Evolutionary conservation across 139 green algal species (phyloP).

Genomic region (Limnomonas spitsbergensis): DNA sequence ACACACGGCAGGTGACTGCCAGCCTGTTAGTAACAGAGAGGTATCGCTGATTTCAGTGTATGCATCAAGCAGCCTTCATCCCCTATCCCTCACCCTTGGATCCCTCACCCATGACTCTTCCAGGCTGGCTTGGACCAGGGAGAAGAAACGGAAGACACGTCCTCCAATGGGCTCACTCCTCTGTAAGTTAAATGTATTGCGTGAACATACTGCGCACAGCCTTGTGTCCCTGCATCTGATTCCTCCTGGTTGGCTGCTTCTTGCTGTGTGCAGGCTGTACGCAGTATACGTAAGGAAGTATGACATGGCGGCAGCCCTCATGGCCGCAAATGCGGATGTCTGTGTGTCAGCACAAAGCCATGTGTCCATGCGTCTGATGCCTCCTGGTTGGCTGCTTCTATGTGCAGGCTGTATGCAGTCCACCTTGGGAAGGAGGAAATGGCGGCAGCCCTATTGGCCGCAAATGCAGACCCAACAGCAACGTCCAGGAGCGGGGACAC

Average conservation of each 20-base stretch:
- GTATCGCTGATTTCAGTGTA: too few species aligned
- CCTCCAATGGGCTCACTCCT: slow-evolving; percentile 27
- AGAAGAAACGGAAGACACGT: slow-evolving; percentile 34
- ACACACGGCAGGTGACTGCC: too few species aligned
- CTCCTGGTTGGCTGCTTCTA: neutral
- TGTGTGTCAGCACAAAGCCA: neutral
- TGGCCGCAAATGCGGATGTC: neutral
- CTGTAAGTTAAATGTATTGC: slow-evolving; percentile 29
- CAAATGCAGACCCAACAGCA: slow-evolving; percentile 17
- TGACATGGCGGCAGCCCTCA: neutral
- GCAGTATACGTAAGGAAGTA: neutral
- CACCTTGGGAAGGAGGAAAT: slow-evolving; percentile 2
- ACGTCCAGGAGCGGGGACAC: slow-evolving; percentile 42
- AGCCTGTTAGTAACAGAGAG: too few species aligned
- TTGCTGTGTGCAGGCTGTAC: neutral
- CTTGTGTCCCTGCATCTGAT: neutral
- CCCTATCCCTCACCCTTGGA: too few species aligned
- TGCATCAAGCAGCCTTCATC: too few species aligned
- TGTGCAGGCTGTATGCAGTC: slow-evolving; percentile 16
- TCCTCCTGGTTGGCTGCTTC: neutral
- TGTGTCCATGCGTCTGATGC: neutral
- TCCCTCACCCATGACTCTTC: too few species aligned
- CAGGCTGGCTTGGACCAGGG: slow-evolving; percentile 34
- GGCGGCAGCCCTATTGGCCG: slow-evolving; percentile 23
- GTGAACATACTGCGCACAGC: neutral